These are phyloP conservation scores for Ceriops tagal DNA, from an alignment of 345 rosid species.

Conservation along the genomic window DNA sequence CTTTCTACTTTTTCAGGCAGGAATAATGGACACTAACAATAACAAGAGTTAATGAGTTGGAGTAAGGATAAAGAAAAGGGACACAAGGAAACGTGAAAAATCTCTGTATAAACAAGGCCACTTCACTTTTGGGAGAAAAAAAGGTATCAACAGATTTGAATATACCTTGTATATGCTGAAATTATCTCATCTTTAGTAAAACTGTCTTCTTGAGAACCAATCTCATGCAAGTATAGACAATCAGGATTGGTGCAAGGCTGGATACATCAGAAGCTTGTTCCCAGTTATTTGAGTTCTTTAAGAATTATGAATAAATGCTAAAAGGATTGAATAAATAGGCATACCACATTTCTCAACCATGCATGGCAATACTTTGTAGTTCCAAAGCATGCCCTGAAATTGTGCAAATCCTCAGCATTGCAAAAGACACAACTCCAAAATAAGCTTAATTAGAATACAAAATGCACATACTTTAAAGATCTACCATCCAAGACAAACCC, in stretches of 20 bases:
- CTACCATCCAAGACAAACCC: slow-evolving; percentile 84
- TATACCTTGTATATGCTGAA: slow-evolving; percentile 79
- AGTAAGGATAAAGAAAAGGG: neutral
- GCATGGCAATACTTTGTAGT: slow-evolving; percentile 96
- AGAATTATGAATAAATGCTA: neutral
- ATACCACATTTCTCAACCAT: slow-evolving; percentile 87
- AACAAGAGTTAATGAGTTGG: no score
- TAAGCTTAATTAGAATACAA: neutral
- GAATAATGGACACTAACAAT: no score
- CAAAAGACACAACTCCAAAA: slow-evolving; percentile 11
- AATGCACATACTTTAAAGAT: slow-evolving; percentile 48
- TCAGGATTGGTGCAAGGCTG: slow-evolving; percentile 95
- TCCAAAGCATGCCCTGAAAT: slow-evolving; percentile 87
- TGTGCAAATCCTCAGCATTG: slow-evolving; percentile 8
- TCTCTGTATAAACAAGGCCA: no score
- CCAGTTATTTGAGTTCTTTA: neutral
- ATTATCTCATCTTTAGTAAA: slow-evolving; percentile 89
- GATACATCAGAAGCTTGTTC: slow-evolving; percentile 18
- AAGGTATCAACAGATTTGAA: neutral
- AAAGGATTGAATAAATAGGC: neutral
- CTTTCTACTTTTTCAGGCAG: no score
- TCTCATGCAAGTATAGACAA: slow-evolving; percentile 89
- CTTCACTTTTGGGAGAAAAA: no score
- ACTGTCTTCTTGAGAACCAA: slow-evolving; percentile 90
- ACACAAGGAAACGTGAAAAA: neutral